These are phyloP conservation scores for Dalbergia cochinchinensis DNA, from an alignment of 306 rosid genomes.

Conservation along the genomic window DNA sequence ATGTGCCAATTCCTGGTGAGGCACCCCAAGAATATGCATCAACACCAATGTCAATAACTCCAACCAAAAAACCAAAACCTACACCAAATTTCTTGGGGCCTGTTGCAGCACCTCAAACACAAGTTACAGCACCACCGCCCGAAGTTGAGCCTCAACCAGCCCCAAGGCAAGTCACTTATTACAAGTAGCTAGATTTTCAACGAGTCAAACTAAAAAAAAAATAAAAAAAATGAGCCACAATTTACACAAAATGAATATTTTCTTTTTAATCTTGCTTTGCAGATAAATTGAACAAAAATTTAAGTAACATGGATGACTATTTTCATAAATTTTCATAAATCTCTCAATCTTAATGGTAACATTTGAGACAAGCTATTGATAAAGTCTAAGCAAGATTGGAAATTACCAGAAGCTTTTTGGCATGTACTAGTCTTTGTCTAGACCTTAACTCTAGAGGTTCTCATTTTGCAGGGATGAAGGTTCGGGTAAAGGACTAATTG, in stretches of 20 bases:
- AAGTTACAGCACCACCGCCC: constrained; percentile 23
- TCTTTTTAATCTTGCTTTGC: neutral
- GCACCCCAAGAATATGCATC: constrained; percentile 39
- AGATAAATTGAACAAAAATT: neutral
- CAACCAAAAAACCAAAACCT: constrained; percentile 33
- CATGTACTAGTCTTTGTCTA: neutral
- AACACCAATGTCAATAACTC: constrained; percentile 12
- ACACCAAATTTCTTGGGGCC: constrained; percentile 12
- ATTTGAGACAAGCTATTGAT: neutral
- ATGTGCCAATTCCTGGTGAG: constrained; percentile 65
- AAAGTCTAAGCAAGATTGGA: constrained; percentile 8
- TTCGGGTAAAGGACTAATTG: constrained; percentile 18
- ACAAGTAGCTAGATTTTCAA: constrained; percentile 18
- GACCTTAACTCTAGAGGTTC: neutral
- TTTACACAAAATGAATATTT: constrained; percentile 2
- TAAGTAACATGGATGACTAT: constrained; percentile 1
- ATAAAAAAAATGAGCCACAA: neutral
- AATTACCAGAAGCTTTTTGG: neutral
- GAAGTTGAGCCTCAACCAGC: constrained; percentile 37
- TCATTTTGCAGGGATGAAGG: constrained; percentile 49
- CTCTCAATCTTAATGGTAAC: neutral
- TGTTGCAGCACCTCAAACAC: constrained; percentile 21
- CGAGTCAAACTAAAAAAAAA: neutral
- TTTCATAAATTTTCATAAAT: constrained; percentile 5
- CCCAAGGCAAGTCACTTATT: constrained; percentile 42